phyloP scores from a whole-genome alignment of 2,329 filamentous ascomycete species.

The Fonsecaea monophora region DNA sequence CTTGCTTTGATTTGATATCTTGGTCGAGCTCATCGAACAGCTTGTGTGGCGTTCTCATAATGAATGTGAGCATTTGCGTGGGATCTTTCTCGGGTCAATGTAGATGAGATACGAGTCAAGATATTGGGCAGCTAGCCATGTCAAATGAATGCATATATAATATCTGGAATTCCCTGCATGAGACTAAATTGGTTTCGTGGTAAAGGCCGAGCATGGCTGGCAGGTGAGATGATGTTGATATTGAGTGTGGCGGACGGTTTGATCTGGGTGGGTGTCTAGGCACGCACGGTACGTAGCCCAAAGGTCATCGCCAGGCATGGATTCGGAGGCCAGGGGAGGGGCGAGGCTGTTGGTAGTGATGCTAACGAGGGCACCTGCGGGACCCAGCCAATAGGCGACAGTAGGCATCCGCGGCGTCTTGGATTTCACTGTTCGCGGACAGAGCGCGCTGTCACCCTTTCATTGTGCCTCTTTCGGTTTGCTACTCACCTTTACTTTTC shows the following conservation, averaged over 20 bases:
- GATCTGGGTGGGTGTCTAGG: neutral
- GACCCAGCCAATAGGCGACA: neutral
- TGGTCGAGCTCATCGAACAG: neutral
- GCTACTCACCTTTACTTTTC: neutral
- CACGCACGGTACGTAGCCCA: neutral
- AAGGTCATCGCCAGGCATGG: neutral
- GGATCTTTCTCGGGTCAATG: constrained; percentile 8
- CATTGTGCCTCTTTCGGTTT: neutral
- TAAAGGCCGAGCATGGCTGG: neutral
- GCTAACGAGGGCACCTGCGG: neutral
- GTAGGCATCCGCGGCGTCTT: neutral
- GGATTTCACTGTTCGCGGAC: neutral
- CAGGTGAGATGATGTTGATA: neutral
- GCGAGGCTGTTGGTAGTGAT: too few species aligned
- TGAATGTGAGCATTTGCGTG: constrained; percentile 8
- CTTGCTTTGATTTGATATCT: neutral
- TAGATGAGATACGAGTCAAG: constrained; percentile 11
- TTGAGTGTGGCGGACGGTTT: constrained; percentile 1
- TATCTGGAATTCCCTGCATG: too few species aligned
- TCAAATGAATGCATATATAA: constrained; percentile 8
- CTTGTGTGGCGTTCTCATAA: constrained; percentile 7
- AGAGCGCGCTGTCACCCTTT: neutral
- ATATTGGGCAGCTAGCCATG: constrained; percentile 6
- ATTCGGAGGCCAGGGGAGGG: neutral
- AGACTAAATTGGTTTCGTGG: too few species aligned